phyloP scores from a whole-genome alignment of 116 monocot genomes.

The Zostera marina region DNA sequence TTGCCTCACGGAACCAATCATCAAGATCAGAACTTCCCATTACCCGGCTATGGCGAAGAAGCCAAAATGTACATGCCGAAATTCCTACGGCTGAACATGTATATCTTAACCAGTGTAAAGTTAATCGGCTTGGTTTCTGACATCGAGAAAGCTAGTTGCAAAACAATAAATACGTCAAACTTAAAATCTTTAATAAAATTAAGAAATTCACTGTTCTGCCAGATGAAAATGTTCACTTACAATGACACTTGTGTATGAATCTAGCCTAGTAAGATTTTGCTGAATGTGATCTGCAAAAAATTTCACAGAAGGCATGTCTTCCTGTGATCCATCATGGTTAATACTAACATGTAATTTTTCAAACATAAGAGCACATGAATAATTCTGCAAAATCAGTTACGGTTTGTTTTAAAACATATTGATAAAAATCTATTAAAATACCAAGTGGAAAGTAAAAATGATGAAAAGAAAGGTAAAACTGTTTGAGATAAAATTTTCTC shows the following conservation, averaged over 20 bases:
- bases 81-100: conserved; percentile 78
- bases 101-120: conserved; percentile 73
- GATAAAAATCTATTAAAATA: background rate
- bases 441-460: background rate
- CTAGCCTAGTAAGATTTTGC: conserved; percentile 67
- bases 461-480: background rate
- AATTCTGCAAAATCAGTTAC: conserved; percentile 17
- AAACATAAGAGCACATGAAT: conserved; percentile 49
- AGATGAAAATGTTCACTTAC: conserved; percentile 3
- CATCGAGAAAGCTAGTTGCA: conserved; percentile 46
- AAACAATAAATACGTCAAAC: too few relatives aligned
- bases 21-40: conserved; percentile 98
- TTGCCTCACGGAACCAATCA: conserved; percentile 84
- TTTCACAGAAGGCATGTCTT: conserved; percentile 44
- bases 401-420: background rate
- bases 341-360: conserved; percentile 39
- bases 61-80: conserved; percentile 75
- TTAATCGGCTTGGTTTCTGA: conserved; percentile 66
- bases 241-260: conserved; percentile 42
- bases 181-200: too few relatives aligned
- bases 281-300: conserved; percentile 54
- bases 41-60: conserved; percentile 84
- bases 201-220: too few relatives aligned
- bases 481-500: background rate
- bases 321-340: conserved; percentile 34